Evolutionary conservation across 352 stramenopile species (phyloP), one percentile per base, ranked within the genome.

Genomic region (Pythium utonaiense): DNA sequence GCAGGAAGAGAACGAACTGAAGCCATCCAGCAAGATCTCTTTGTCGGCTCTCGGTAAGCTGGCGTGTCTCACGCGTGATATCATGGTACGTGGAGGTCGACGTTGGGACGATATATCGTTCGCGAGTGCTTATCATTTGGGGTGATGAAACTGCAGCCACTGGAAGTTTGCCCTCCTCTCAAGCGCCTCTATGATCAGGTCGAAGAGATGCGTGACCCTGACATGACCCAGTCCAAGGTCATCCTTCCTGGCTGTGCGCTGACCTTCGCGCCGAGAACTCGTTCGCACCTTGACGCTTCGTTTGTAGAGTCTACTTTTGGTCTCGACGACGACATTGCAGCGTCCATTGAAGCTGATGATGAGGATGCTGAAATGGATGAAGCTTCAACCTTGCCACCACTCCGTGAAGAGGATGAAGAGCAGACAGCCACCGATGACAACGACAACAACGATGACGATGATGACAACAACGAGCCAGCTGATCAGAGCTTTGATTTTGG

Each of bases 111-210:
- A n/a, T n/a, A n/a, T n/a, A n/a, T n/a, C n/a, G n/a, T n/a, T n/a
- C n/a, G n/a, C n/a, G 28, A 33, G 28, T 9, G 9, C 28, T 33
- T 33, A 33, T 9, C 5, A 33, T 10, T 33, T 33, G 28, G 9
- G 60, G 19, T 27, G 21, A 14, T 51, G 1, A 16, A 49, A 3
- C 13, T 61, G 9, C 38, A 82, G 75, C 51, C 61, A 14, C 55
- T 88, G n/a, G 58, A 71, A 3, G 73, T 93, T 14, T 93, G 83
- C 34, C 83, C 83, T n/a, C 74, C 71, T 21, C 58, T 93, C 51
- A 69, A 70, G 14, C 81, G 78, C 9, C 71, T 93, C 45, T 93
- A 93, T 54, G 71, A 89, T 3, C 80, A 93, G 47, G 62, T 93
- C 14, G 79, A 91, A 22, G 74, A 88, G 30, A 78, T 83, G 30